Conservation (phyloP, 1,139 yeast genomes). For the Meyerozyma carpophila region DNA sequence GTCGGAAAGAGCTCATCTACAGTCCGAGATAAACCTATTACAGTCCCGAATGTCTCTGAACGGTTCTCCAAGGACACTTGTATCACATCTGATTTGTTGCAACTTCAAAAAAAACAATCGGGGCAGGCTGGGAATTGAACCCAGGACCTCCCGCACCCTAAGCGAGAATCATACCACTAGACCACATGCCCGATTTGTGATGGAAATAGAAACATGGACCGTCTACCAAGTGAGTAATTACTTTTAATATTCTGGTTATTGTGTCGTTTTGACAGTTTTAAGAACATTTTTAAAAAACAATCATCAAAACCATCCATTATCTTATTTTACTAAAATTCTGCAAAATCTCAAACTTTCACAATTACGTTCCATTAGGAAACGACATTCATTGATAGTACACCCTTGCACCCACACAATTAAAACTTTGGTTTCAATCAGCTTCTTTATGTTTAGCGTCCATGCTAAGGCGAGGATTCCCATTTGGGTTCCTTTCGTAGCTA, state of each 20-base stretch:
- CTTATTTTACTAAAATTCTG: background rate
- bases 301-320: background rate
- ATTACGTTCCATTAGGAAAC: background rate
- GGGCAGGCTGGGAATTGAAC: slow-evolving; percentile 37
- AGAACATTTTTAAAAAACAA: too few species aligned
- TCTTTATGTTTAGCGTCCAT: background rate
- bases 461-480: background rate
- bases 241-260: background rate
- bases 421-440: background rate
- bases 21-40: too few species aligned
- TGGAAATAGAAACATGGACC: background rate
- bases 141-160: slow-evolving; percentile 37
- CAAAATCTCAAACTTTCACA: background rate
- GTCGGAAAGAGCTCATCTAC: too few species aligned
- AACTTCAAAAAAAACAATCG: slow-evolving; percentile 11
- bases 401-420: background rate
- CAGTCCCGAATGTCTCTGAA: too few species aligned
- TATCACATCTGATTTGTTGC: background rate
- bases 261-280: too few species aligned
- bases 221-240: background rate
- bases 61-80: background rate
- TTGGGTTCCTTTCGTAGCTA: background rate
- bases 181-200: slow-evolving; percentile 23
- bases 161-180: slow-evolving; percentile 33
- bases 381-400: background rate